These are phyloP conservation scores for Echria macrotheca DNA, from an alignment of 495 filamentous ascomycete species.

Conservation along the genomic window DNA sequence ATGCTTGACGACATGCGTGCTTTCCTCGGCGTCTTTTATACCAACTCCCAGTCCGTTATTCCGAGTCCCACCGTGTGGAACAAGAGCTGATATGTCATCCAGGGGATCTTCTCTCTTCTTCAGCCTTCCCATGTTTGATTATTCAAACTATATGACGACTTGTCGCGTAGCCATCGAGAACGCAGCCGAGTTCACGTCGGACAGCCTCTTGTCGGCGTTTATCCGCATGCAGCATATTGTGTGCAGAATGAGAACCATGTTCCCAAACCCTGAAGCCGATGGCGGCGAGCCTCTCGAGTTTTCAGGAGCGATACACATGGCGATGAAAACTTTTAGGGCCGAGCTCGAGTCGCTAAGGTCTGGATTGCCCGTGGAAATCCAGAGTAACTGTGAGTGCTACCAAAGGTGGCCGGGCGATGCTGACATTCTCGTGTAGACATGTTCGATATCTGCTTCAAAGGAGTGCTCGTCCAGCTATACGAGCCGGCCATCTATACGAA, in stretches of 20 bases:
- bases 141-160: slow-evolving; percentile 13
- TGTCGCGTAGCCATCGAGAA: slow-evolving; percentile 19
- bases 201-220: slow-evolving; percentile 15
- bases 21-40: slow-evolving; percentile 18
- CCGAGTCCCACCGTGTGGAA: background rate
- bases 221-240: slow-evolving; percentile 18
- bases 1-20: slow-evolving; percentile 21
- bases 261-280: slow-evolving; percentile 16
- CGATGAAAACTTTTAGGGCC: slow-evolving; percentile 10
- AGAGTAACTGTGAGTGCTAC: slow-evolving; percentile 10
- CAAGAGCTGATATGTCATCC: background rate
- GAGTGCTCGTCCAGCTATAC: slow-evolving; percentile 17
- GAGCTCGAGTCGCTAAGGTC: slow-evolving; percentile 15
- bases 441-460: slow-evolving; percentile 11
- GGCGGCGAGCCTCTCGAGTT: slow-evolving; percentile 1
- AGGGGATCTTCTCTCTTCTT: slow-evolving; percentile 18
- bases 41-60: slow-evolving; percentile 16
- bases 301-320: slow-evolving; percentile 15
- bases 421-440: slow-evolving; percentile 7
- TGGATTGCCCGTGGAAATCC: slow-evolving; percentile 4
- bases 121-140: slow-evolving; percentile 12
- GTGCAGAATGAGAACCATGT: slow-evolving; percentile 6
- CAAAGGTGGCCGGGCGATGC: background rate
- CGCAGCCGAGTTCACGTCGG: slow-evolving; percentile 12
- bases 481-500: slow-evolving; percentile 21